Percentiles rank a stretch among this genome's conserved stretches.
Conservation (phyloP, 2,329 filamentous ascomycete genomes). For the Fusarium drepaniforme region DNA sequence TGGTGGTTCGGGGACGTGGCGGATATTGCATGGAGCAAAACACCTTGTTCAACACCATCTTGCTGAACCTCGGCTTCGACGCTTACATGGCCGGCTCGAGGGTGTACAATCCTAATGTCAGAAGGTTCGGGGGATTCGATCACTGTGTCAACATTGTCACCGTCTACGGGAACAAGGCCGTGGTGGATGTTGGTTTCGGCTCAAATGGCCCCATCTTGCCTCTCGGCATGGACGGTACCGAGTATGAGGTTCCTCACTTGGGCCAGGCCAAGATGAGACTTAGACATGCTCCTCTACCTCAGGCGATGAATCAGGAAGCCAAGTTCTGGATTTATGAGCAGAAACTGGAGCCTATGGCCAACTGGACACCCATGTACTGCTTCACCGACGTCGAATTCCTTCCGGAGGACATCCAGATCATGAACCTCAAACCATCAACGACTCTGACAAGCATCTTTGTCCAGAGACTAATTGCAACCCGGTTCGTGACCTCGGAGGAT, state of each 20-base stretch:
- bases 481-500: slow-evolving; percentile 49
- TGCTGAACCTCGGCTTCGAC: slow-evolving; percentile 61
- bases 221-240: slow-evolving; percentile 43
- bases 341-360: slow-evolving; percentile 34
- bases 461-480: slow-evolving; percentile 51
- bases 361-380: slow-evolving; percentile 62
- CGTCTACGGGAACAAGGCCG: slow-evolving; percentile 59
- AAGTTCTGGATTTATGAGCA: slow-evolving; percentile 55
- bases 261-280: slow-evolving; percentile 60
- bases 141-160: slow-evolving; percentile 72
- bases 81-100: slow-evolving; percentile 65
- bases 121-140: slow-evolving; percentile 37
- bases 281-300: slow-evolving; percentile 46
- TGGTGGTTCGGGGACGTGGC: slow-evolving; percentile 52
- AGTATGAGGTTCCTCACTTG: slow-evolving; percentile 51
- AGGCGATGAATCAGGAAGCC: slow-evolving; percentile 49
- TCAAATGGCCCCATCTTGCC: slow-evolving; percentile 54
- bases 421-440: slow-evolving; percentile 56
- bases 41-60: slow-evolving; percentile 58
- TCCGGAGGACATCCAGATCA: slow-evolving; percentile 59
- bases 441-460: slow-evolving; percentile 53
- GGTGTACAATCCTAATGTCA: slow-evolving; percentile 38
- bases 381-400: slow-evolving; percentile 65
- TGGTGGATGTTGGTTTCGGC: slow-evolving; percentile 73
- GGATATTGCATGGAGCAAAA: slow-evolving; percentile 67